Conservation (phyloP, 2,329 filamentous ascomycete species). For the Aspergillus brasiliensis region DNA sequence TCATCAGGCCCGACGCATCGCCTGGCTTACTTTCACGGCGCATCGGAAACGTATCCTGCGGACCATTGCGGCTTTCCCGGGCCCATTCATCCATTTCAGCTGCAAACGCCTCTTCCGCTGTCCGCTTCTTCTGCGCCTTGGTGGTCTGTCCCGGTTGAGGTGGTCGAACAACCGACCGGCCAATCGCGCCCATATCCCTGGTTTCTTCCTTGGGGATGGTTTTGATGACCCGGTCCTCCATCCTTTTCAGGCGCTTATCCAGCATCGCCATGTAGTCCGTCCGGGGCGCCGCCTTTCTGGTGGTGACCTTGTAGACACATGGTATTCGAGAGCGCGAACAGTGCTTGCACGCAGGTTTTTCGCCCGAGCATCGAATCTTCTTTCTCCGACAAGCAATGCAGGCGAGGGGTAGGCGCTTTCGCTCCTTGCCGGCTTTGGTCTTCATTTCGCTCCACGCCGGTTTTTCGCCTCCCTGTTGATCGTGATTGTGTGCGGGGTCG, state of each 20-base stretch:
- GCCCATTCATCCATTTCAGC: constrained; percentile 81
- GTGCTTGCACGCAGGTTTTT: constrained; percentile 97
- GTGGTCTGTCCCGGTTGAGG: constrained; percentile 60
- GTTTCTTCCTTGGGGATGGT: constrained; percentile 86
- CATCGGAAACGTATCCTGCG: constrained; percentile 54
- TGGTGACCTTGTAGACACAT: constrained; percentile 96
- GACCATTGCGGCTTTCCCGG: constrained; percentile 56
- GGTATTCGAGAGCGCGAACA: constrained; percentile 89
- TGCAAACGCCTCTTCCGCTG: constrained; percentile 83
- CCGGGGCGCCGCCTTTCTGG: constrained; percentile 86
- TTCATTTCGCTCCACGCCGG: constrained; percentile 80
- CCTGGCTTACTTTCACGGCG: constrained; percentile 62
- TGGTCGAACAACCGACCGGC: constrained; percentile 82
- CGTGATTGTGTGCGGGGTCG: constrained; percentile 23
- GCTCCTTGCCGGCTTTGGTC: constrained; percentile 91
- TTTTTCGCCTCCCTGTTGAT: constrained; percentile 55
- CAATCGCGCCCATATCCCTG: constrained; percentile 66
- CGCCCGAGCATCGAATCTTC: constrained; percentile 96
- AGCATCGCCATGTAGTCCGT: constrained; percentile 99
- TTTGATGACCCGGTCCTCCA: constrained; percentile 98
- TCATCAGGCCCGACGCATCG: constrained; percentile 75
- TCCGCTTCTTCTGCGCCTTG: constrained; percentile 74
- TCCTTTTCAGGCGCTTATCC: constrained; percentile 90
- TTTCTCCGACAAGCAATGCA: constrained; percentile 96
- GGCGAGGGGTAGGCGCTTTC: constrained; percentile 86